Base-by-base conservation (phyloP, 179 eudicot species). In the Amaranthus tricolor region DNA sequence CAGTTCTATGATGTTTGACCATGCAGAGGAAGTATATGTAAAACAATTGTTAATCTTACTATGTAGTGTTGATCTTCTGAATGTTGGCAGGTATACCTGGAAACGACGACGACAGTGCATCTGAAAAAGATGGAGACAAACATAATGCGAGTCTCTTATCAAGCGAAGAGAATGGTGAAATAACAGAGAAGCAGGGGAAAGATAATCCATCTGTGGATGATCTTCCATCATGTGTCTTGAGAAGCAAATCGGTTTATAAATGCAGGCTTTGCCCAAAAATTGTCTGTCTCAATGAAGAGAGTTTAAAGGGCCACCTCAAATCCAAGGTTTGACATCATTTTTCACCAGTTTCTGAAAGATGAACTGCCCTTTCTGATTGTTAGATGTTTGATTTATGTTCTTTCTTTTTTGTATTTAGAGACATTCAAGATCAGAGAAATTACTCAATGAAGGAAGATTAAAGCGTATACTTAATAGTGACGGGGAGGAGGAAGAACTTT, bases 191-290 rank as follows among this genome's bases (percentile, higher is more conserved):
- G 47, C 62, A 50, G 68, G 64, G 81, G 49, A 77, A 80, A 80
- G 71, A 83, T 52, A 70, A 69, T 61, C 73, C 84, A 48, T 40
- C 67, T 70, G 74, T 70, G 47, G 73, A 62, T 76, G 85, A 85
- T 79, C 70, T 72, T 44, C 72, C 79, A 21, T 83, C 60, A 40
- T 91, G 84, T 77, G 82, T 91, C 64, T 83, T 95, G 85, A 87
- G 84, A 84, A 47, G 71, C 83, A 95, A 95, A 82, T 89, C 99
- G 16, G 96, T 89, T 74, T 95, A 78, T 57, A 95, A 91, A 88
- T 95, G 99, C 85, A 89, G 83, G 79, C 82, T 95, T 63, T 95
- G 99, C 82, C 99, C 99, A n/a, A 89, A 88, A 84, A 86, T 95
- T 71, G 93, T 95, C 75, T 93, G 98, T 80, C 77, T 95, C 84